phyloP scores from a whole-genome alignment of 306 rosid genomes.

The Malus orientalis region DNA sequence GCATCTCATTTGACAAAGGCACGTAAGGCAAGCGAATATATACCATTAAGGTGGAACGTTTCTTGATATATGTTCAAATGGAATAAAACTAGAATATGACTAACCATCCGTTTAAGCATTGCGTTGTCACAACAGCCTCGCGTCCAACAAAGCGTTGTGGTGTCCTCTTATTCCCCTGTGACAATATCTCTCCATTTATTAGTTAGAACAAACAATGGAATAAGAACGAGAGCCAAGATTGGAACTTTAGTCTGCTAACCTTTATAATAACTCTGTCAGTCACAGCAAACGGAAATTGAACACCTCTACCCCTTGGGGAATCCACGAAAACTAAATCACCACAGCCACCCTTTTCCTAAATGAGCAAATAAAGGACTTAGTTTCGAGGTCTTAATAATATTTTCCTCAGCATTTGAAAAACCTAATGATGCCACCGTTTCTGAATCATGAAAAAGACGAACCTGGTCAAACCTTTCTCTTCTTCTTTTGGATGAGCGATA shows the following conservation, averaged over 20 bases:
- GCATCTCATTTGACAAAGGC: neutral
- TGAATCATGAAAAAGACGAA: constrained; percentile 23
- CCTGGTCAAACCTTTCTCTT: constrained; percentile 89
- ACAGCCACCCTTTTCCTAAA: constrained; percentile 70
- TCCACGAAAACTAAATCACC: constrained; percentile 61
- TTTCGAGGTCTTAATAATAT: neutral
- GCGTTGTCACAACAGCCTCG: constrained; percentile 96
- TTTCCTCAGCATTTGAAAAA: neutral
- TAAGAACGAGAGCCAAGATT: constrained; percentile 1
- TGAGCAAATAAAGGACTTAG: constrained; percentile 5
- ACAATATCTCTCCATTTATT: constrained; percentile 26
- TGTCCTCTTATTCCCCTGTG: constrained; percentile 96
- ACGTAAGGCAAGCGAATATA: neutral
- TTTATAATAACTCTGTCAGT: constrained; percentile 88
- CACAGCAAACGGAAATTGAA: constrained; percentile 93
- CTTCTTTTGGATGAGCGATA: constrained; percentile 71
- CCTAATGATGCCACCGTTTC: neutral
- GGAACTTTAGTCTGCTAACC: constrained; percentile 33
- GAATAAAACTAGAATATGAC: constrained; percentile 20
- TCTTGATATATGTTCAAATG: neutral
- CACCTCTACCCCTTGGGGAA: constrained; percentile 75
- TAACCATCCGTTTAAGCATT: constrained; percentile 98
- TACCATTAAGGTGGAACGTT: neutral
- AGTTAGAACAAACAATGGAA: constrained; percentile 4
- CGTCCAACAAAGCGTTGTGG: constrained; percentile 96